Conservation (phyloP, 2,329 filamentous ascomycete genomes). For the Sporothrix euskadiensis region DNA sequence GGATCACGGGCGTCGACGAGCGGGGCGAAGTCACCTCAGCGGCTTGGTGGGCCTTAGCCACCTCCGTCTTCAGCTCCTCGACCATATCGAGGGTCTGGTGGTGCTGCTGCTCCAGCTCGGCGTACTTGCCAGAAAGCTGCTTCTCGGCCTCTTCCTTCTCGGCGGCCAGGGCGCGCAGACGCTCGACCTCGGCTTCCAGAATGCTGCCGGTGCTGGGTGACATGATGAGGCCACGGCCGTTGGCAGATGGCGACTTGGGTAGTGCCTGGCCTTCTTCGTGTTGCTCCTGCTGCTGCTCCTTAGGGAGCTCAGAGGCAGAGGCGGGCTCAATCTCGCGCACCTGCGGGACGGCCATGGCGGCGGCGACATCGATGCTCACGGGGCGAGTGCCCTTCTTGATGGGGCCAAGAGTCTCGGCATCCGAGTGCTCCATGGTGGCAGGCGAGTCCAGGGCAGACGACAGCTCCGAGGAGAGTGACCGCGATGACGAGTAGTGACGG, state of each 20-base stretch:
- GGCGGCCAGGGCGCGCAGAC: conserved; percentile 66
- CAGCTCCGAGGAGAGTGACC: conserved; percentile 90
- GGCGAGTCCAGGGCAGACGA: conserved; percentile 81
- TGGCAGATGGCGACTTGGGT: neutral
- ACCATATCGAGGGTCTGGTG: conserved; percentile 80
- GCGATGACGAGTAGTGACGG: conserved; percentile 73
- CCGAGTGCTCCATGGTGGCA: conserved; percentile 62
- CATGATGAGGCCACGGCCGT: conserved; percentile 12
- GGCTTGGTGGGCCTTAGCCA: conserved; percentile 71
- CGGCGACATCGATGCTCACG: neutral
- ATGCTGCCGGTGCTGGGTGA: conserved; percentile 4
- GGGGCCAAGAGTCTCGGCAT: conserved; percentile 53
- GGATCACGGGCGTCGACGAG: conserved; percentile 73
- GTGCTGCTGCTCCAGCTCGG: conserved; percentile 80
- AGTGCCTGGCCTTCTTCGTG: neutral
- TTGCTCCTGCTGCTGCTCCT: neutral
- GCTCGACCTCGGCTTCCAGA: conserved; percentile 66
- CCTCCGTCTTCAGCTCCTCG: conserved; percentile 84
- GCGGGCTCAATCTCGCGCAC: neutral
- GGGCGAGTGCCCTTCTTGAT: conserved; percentile 20
- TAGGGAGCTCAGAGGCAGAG: neutral
- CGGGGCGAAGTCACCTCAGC: conserved; percentile 62
- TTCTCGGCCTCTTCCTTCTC: conserved; percentile 77
- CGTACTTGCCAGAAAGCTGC: conserved; percentile 74
- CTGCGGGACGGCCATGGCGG: neutral